Conservation (phyloP, 2,329 filamentous ascomycete genomes). For the Apiospora sp. region DNA sequence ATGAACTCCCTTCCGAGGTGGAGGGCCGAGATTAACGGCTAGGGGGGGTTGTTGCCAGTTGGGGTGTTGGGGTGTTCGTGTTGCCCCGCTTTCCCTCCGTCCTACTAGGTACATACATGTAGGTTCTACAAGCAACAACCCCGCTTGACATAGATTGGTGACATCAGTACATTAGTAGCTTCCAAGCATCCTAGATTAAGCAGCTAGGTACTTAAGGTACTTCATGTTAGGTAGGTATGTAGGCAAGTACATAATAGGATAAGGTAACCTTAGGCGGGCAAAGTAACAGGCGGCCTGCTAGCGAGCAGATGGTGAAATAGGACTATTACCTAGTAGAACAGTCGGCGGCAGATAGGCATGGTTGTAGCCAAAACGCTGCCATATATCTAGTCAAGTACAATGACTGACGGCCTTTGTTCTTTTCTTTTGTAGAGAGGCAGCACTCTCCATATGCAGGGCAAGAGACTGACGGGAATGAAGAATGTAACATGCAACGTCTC, state of each 20-base stretch:
- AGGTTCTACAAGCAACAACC: not conserved
- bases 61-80: not conserved
- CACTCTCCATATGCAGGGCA: not conserved
- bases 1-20: slow-evolving; percentile 1
- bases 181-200: too few species aligned
- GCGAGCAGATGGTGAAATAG: too few species aligned
- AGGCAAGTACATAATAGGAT: too few species aligned
- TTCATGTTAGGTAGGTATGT: too few species aligned
- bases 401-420: too few species aligned
- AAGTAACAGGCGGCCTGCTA: too few species aligned
- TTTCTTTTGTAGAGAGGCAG: too few species aligned
- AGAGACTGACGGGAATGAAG: not conserved
- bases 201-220: not conserved
- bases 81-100: not conserved
- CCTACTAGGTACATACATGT: not conserved
- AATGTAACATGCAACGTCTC: not conserved
- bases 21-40: slow-evolving; percentile 8
- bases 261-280: too few species aligned
- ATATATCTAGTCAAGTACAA: not conserved
- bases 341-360: not conserved
- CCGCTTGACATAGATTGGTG: not conserved
- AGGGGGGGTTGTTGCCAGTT: not conserved
- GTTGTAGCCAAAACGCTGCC: not conserved
- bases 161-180: not conserved
- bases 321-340: not conserved